Conservation (phyloP, 75 land plant species). For the Isoetes taiwanensis region DNA sequence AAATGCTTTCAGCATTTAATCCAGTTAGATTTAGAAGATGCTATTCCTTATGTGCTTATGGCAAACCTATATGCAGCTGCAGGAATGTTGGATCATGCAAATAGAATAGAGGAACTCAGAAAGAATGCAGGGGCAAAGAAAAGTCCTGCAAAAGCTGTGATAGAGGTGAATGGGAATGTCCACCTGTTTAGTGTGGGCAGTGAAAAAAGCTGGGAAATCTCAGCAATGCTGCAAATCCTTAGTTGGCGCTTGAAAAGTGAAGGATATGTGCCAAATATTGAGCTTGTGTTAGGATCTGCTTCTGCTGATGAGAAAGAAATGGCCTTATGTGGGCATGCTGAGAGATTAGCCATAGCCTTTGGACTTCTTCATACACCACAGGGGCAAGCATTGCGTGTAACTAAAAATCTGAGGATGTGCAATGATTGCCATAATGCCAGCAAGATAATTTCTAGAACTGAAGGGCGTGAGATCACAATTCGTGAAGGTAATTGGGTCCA, state of each 20-base stretch:
- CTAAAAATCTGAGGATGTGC: slow-evolving; percentile 51
- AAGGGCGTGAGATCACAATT: slow-evolving; percentile 36
- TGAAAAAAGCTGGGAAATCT: slow-evolving; percentile 19
- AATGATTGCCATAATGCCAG: slow-evolving; percentile 41
- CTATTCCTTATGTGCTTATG: slow-evolving; percentile 10
- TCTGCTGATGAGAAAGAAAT: slow-evolving; percentile 21
- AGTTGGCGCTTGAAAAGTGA: slow-evolving; percentile 12
- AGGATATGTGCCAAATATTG: not conserved
- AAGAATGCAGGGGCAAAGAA: slow-evolving; percentile 32
- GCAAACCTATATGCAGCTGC: slow-evolving; percentile 17
- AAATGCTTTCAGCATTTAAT: slow-evolving; percentile 10
- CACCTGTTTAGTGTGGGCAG: slow-evolving; percentile 38
- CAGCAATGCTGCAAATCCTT: slow-evolving; percentile 16
- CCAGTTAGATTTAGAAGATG: not conserved
- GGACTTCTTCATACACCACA: slow-evolving; percentile 17
- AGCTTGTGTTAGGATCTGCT: not conserved
- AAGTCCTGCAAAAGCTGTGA: slow-evolving; percentile 37
- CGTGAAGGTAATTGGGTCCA: slow-evolving; percentile 48
- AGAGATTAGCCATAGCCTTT: slow-evolving; percentile 27
- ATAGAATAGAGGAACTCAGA: slow-evolving; percentile 27
- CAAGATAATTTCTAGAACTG: slow-evolving; percentile 44
- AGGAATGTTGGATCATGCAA: slow-evolving; percentile 10
- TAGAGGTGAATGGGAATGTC: slow-evolving; percentile 27
- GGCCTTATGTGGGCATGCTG: slow-evolving; percentile 25
- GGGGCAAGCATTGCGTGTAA: slow-evolving; percentile 24